These are phyloP conservation scores for Arctium lappa DNA, from an alignment of 129 eudicot genomes.

Conservation along the genomic window DNA sequence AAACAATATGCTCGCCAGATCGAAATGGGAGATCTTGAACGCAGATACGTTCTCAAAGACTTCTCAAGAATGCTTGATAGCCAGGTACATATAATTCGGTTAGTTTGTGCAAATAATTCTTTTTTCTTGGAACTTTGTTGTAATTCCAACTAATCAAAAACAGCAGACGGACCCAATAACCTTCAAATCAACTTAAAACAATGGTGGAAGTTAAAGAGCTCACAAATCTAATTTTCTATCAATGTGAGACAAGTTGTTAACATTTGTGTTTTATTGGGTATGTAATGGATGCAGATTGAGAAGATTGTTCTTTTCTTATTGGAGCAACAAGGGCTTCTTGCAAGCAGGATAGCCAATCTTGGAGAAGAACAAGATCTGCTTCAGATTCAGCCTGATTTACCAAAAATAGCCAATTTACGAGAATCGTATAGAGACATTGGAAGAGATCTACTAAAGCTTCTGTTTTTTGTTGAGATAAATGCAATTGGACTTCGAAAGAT, in stretches of 20 bases:
- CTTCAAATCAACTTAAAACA: not conserved
- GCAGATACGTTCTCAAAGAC: slow-evolving; percentile 72
- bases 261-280: not conserved
- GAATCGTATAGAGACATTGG: slow-evolving; percentile 84
- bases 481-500: slow-evolving; percentile 92
- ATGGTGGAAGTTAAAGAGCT: not conserved
- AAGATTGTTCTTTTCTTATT: slow-evolving; percentile 77
- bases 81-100: slow-evolving; percentile 44
- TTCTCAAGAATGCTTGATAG: slow-evolving; percentile 84
- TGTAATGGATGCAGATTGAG: slow-evolving; percentile 62
- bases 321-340: slow-evolving; percentile 93
- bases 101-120: not conserved
- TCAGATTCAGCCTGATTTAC: slow-evolving; percentile 56
- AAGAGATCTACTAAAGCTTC: slow-evolving; percentile 75
- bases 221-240: not conserved
- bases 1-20: slow-evolving; percentile 69
- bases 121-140: not conserved
- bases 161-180: not conserved
- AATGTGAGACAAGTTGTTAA: not conserved
- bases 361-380: slow-evolving; percentile 58
- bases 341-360: slow-evolving; percentile 63
- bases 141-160: no score
- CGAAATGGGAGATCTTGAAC: slow-evolving; percentile 59
- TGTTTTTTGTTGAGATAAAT: slow-evolving; percentile 78
- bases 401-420: slow-evolving; percentile 57